phyloP scores from a whole-genome alignment of 2,329 filamentous ascomycete species.

The Pyrenophora seminiperda region DNA sequence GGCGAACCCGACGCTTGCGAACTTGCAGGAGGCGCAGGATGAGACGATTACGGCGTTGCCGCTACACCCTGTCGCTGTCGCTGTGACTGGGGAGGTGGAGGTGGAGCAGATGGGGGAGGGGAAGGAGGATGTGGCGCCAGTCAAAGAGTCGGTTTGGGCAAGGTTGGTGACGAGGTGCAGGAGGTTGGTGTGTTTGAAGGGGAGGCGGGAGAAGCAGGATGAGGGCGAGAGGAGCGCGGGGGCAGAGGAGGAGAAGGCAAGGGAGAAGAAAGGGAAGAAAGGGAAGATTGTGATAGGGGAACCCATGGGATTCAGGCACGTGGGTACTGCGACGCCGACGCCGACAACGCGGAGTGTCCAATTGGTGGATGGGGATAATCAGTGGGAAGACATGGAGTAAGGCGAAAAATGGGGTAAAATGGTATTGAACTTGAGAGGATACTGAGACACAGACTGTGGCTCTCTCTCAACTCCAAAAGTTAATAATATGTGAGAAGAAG shows the following conservation, averaged over 20 bases:
- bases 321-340: neutral
- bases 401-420: neutral
- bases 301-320: neutral
- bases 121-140: neutral
- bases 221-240: neutral
- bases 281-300: neutral
- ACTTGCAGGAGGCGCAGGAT: constrained; percentile 16
- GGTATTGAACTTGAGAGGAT: neutral
- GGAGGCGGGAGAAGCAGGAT: no score
- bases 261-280: neutral
- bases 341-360: neutral
- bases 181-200: neutral
- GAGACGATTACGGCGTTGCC: constrained; percentile 20
- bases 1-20: constrained; percentile 6
- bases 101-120: neutral
- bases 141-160: neutral
- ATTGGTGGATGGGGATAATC: neutral
- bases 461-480: no score
- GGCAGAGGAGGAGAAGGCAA: neutral
- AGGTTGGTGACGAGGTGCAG: neutral
- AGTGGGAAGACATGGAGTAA: constrained; percentile 10
- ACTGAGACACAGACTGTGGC: no score
- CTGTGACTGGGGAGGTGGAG: neutral
- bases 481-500: neutral
- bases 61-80: neutral